phyloP scores from a whole-genome alignment of 352 stramenopile species.

The Thalassiosira livingstoniorum region DNA sequence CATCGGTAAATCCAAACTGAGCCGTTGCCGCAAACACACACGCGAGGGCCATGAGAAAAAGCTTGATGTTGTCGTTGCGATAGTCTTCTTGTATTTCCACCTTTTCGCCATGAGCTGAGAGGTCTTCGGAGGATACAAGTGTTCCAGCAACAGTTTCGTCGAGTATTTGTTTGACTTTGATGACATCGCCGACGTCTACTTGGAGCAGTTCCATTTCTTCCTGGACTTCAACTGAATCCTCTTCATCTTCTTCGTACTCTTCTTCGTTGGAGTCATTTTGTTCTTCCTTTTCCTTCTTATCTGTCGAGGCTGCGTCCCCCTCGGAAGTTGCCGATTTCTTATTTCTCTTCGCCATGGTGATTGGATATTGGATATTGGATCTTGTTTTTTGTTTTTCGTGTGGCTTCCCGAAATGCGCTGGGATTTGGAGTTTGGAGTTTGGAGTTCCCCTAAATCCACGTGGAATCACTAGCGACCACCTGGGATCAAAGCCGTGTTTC shows the following conservation, averaged over 20 bases:
- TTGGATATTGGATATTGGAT: background rate
- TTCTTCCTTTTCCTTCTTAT: conserved; percentile 48
- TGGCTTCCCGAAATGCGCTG: too few relatives aligned
- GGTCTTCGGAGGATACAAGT: conserved; percentile 34
- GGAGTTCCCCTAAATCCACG: too few relatives aligned
- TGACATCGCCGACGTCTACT: conserved; percentile 88
- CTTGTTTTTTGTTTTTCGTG: too few relatives aligned
- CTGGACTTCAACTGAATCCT: conserved; percentile 50
- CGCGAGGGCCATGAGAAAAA: conserved; percentile 92
- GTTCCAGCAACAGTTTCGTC: conserved; percentile 84
- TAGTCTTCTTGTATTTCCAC: conserved; percentile 83
- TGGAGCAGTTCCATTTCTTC: conserved; percentile 79
- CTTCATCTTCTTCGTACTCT: conserved; percentile 46
- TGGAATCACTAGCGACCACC: too few relatives aligned
- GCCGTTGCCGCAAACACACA: conserved; percentile 91
- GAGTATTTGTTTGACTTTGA: conserved; percentile 91
- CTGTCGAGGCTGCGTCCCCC: conserved; percentile 24
- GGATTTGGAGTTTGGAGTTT: too few relatives aligned
- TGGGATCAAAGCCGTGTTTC: too few relatives aligned
- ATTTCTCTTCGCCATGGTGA: conserved; percentile 55
- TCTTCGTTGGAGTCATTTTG: too few relatives aligned
- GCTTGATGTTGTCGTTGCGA: conserved; percentile 93
- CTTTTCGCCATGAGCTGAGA: conserved; percentile 45
- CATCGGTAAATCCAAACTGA: conserved; percentile 89
- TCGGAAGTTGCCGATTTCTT: conserved; percentile 26